Conservation (phyloP, 768 basidiomycete genomes). For the Pulveroboletus sp. region DNA sequence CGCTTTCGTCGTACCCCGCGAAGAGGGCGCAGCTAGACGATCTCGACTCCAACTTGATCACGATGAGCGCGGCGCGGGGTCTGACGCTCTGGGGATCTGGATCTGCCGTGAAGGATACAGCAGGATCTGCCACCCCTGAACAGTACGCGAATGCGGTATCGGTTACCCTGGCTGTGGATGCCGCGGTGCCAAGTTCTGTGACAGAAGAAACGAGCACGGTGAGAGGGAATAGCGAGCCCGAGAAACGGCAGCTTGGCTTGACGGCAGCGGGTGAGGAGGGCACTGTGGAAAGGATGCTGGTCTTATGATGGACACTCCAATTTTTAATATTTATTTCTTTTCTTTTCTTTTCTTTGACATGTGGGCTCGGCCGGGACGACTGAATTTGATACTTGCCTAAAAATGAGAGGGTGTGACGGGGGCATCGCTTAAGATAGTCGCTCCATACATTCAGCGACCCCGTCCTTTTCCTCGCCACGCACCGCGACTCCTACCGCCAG, state of each 20-base stretch:
- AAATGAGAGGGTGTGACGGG: conserved; percentile 12
- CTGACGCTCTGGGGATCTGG: conserved; percentile 44
- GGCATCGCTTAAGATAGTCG: conserved; percentile 18
- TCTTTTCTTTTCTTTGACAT: background rate
- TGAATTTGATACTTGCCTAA: background rate
- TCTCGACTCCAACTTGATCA: conserved; percentile 45
- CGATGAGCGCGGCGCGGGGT: conserved; percentile 43
- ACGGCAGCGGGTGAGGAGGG: conserved; percentile 17
- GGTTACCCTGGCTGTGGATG: background rate
- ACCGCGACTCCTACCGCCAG: background rate
- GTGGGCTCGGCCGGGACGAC: background rate
- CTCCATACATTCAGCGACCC: conserved; percentile 3
- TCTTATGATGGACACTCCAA: background rate
- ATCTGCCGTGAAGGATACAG: no score
- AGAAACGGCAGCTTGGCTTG: background rate
- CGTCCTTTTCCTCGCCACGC: conserved; percentile 10
- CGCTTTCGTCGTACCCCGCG: conserved; percentile 39
- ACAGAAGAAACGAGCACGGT: background rate
- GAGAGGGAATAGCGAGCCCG: background rate
- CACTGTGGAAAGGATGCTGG: conserved; percentile 19
- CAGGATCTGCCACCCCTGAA: conserved; percentile 2
- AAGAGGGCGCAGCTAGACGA: conserved; percentile 40
- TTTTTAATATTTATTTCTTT: background rate
- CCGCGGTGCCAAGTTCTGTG: background rate
- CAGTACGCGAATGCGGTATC: background rate